phyloP scores from a whole-genome alignment of 1,284 basidiomycete species.

The Apiotrichum gamsii region DNA sequence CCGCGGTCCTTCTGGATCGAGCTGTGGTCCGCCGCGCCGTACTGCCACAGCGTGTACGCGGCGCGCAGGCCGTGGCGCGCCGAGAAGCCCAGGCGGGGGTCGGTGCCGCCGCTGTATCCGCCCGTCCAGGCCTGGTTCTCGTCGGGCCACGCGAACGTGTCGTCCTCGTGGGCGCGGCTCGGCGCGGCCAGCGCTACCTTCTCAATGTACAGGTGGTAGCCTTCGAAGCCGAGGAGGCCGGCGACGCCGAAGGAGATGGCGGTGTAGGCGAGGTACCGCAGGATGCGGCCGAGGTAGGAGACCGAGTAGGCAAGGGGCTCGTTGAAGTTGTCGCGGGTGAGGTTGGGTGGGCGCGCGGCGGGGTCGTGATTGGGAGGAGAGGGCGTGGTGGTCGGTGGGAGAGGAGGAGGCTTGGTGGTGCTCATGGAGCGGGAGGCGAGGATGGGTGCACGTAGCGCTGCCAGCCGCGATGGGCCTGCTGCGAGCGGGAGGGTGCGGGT shows the following conservation, averaged over 20 bases:
- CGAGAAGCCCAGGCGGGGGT: conserved; percentile 60
- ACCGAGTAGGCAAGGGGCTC: conserved; percentile 41
- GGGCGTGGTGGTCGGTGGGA: conserved; percentile 26
- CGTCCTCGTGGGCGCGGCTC: conserved; percentile 45
- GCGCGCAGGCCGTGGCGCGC: conserved; percentile 62
- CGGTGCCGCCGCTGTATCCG: conserved; percentile 63
- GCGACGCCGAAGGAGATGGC: conserved; percentile 43
- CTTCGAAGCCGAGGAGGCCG: conserved; percentile 51
- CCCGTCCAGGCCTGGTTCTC: conserved; percentile 69
- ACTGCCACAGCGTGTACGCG: conserved; percentile 70
- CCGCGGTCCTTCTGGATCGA: conserved; percentile 23
- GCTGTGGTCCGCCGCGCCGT: conserved; percentile 55
- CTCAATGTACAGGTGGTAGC: conserved; percentile 65
- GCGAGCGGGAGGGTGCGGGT: background rate
- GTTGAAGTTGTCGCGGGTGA: conserved; percentile 44
- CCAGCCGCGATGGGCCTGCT: background rate
- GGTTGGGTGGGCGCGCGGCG: too few relatives aligned
- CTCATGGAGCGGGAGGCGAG: background rate
- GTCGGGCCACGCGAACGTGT: conserved; percentile 67
- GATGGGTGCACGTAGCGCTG: background rate
- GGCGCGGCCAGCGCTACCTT: conserved; percentile 53
- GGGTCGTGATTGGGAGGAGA: too few relatives aligned
- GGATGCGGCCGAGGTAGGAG: conserved; percentile 29
- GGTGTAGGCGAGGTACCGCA: conserved; percentile 38
- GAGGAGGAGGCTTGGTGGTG: background rate